Conservation (phyloP, 2,329 filamentous ascomycete genomes). For the Trichophyton benhamiae region DNA sequence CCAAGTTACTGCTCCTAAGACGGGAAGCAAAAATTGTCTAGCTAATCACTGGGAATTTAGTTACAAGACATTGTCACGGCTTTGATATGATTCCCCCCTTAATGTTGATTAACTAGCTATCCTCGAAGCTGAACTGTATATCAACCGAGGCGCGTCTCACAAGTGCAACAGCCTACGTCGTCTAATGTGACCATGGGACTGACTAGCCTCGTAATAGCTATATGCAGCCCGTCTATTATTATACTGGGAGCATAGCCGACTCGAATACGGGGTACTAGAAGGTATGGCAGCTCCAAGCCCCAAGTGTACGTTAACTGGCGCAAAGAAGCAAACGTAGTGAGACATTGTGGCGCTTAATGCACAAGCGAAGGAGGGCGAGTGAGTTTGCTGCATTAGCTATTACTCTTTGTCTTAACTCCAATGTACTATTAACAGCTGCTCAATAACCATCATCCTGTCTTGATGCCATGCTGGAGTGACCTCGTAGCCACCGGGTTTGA, state of each 20-base stretch:
- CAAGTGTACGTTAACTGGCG: neutral
- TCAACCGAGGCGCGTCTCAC: neutral
- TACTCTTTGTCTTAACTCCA: neutral
- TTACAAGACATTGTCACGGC: neutral
- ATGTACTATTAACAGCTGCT: neutral
- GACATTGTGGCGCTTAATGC: neutral
- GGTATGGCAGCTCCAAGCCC: no score
- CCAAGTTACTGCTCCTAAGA: neutral
- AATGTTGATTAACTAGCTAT: neutral
- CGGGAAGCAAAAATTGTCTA: neutral
- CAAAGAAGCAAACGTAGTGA: neutral
- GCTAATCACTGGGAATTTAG: neutral
- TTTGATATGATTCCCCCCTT: neutral
- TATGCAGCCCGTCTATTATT: neutral
- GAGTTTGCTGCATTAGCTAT: no score
- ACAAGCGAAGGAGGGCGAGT: neutral
- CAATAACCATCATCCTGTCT: neutral
- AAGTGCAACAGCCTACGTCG: neutral
- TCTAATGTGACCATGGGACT: neutral
- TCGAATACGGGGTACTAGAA: neutral
- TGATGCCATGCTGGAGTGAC: neutral
- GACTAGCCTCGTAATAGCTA: neutral
- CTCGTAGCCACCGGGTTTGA: neutral
- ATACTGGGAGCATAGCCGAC: neutral
- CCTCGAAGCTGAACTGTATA: neutral